These are phyloP conservation scores for Colletotrichum plurivorum DNA, from an alignment of 2,329 filamentous ascomycete species.

Conservation along the genomic window DNA sequence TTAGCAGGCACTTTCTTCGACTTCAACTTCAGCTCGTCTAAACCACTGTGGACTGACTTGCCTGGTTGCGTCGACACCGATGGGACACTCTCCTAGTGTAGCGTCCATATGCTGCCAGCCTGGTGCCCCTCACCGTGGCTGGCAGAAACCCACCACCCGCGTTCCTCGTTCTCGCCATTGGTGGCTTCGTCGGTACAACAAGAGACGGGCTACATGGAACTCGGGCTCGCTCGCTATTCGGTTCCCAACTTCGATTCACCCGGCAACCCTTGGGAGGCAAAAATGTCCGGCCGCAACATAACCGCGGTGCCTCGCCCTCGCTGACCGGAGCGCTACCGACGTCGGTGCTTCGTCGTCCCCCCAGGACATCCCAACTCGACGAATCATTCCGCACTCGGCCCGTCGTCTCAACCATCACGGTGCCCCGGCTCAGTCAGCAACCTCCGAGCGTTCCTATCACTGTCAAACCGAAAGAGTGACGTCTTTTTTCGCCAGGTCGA, in stretches of 20 bases:
- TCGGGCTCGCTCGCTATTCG: neutral
- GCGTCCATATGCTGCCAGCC: neutral
- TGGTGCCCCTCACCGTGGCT: constrained; percentile 26
- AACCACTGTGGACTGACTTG: constrained; percentile 37
- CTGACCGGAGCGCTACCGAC: constrained; percentile 19
- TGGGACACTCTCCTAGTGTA: neutral
- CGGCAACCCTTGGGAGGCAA: constrained; percentile 33
- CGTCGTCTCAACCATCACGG: constrained; percentile 5
- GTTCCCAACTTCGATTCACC: constrained; percentile 20
- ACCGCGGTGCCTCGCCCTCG: neutral
- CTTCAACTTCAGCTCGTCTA: constrained; percentile 25
- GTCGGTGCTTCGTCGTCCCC: constrained; percentile 7
- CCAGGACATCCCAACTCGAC: constrained; percentile 22
- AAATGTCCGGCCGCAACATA: constrained; percentile 13
- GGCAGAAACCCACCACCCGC: constrained; percentile 16
- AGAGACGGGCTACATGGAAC: neutral
- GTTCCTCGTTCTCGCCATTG: constrained; percentile 30
- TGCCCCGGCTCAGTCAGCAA: constrained; percentile 32
- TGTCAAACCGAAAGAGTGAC: constrained; percentile 29
- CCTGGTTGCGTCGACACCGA: constrained; percentile 22
- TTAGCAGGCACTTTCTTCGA: neutral
- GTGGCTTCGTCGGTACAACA: constrained; percentile 25
- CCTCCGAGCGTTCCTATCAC: constrained; percentile 1
- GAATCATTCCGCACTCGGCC: constrained; percentile 28
- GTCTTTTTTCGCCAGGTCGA: constrained; percentile 13